phyloP scores from a whole-genome alignment of 176 grass and related monocot species.

The Alopecurus myosuroides region DNA sequence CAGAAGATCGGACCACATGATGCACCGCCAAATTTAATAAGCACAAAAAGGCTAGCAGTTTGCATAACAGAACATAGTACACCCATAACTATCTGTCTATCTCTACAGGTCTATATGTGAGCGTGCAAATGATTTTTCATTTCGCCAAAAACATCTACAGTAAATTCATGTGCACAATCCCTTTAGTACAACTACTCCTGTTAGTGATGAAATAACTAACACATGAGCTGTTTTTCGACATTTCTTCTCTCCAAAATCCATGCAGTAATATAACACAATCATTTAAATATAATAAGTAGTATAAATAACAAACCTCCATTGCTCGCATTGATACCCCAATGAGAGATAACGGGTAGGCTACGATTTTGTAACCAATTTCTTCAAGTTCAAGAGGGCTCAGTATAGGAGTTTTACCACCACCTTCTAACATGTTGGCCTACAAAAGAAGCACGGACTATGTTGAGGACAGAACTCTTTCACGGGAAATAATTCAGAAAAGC shows the following conservation, averaged over 20 bases:
- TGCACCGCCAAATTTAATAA: neutral
- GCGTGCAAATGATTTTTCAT: neutral
- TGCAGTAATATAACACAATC: neutral
- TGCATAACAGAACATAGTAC: neutral
- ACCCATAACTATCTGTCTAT: neutral
- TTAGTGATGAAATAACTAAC: neutral
- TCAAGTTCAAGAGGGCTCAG: constrained; percentile 83
- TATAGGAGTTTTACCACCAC: constrained; percentile 95
- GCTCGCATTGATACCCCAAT: constrained; percentile 93
- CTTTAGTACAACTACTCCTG: neutral
- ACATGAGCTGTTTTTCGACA: neutral
- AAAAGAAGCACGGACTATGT: constrained; percentile 4
- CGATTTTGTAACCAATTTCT: constrained; percentile 80
- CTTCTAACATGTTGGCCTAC: constrained; percentile 99
- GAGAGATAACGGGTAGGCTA: constrained; percentile 84
- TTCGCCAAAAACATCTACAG: neutral
- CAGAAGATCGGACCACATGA: neutral
- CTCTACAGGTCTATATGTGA: neutral
- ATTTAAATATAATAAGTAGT: neutral
- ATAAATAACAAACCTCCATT: constrained; percentile 80
- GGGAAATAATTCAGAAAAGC: constrained; percentile 1
- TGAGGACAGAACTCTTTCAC: neutral
- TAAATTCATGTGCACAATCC: neutral
- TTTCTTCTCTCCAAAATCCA: neutral
- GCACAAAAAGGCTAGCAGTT: neutral